Conservation (phyloP, 768 basidiomycete genomes). For the Amylocystis lapponica region DNA sequence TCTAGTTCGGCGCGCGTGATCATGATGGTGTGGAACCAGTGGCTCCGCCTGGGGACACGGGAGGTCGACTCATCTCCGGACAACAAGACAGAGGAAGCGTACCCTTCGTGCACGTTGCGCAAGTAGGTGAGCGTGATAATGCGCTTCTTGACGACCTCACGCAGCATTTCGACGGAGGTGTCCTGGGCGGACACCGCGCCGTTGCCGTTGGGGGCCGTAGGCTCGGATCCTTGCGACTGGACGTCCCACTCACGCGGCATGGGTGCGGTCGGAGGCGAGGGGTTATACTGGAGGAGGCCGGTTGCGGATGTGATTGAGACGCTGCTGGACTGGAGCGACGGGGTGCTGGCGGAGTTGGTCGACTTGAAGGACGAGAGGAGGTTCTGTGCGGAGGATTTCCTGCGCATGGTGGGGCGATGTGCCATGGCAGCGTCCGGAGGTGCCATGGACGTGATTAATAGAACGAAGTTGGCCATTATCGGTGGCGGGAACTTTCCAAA, state of each 20-base stretch:
- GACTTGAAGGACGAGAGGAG: conserved; percentile 71
- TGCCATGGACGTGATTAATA: conserved; percentile 21
- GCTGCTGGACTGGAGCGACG: conserved; percentile 14
- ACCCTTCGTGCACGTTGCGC: conserved; percentile 85
- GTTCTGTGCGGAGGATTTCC: conserved; percentile 84
- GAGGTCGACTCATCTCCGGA: conserved; percentile 2
- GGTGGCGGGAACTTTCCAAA: too few species aligned
- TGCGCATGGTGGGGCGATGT: conserved; percentile 46
- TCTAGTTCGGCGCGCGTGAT: conserved; percentile 72
- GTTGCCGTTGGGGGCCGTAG: conserved; percentile 20
- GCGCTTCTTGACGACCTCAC: conserved; percentile 78
- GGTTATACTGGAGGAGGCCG: conserved; percentile 27
- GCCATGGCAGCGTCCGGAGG: conserved; percentile 15
- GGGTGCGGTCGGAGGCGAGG: conserved; percentile 24
- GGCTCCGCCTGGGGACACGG: conserved; percentile 49
- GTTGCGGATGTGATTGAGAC: conserved; percentile 17
- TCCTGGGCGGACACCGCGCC: conserved; percentile 36
- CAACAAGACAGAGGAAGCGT: conserved; percentile 21
- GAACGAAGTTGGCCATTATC: too few species aligned
- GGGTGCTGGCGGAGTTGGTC: conserved; percentile 7
- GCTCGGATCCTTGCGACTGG: conserved; percentile 55
- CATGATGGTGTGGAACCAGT: conserved; percentile 87
- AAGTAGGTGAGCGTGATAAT: conserved; percentile 83
- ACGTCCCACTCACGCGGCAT: conserved; percentile 63
- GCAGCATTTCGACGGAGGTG: conserved; percentile 71